phyloP scores from a whole-genome alignment of 2,329 filamentous ascomycete genomes.

The Talaromyces sp. region DNA sequence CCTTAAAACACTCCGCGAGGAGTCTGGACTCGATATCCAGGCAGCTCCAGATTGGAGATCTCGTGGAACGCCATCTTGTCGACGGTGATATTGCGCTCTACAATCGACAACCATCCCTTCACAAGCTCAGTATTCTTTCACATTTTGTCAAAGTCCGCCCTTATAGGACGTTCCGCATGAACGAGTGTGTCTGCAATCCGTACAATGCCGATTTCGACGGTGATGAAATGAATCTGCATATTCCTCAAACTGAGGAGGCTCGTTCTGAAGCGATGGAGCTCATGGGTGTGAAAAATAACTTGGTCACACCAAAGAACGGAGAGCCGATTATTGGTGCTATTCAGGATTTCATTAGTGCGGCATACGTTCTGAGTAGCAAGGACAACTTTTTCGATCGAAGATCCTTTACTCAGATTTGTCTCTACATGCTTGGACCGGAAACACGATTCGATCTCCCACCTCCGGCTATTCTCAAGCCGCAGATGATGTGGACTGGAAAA shows the following conservation, averaged over 20 bases:
- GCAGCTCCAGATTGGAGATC: slow-evolving; percentile 75
- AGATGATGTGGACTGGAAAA: slow-evolving; percentile 92
- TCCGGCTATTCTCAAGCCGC: slow-evolving; percentile 80
- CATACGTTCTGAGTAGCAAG: slow-evolving; percentile 86
- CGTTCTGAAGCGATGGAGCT: slow-evolving; percentile 90
- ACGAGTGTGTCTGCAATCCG: slow-evolving; percentile 96
- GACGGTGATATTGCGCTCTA: slow-evolving; percentile 96
- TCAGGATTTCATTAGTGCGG: slow-evolving; percentile 97
- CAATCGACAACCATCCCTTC: slow-evolving; percentile 94
- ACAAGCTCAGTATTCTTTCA: slow-evolving; percentile 98
- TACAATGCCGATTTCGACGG: slow-evolving; percentile 99
- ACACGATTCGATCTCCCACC: slow-evolving; percentile 80
- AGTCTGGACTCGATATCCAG: slow-evolving; percentile 70
- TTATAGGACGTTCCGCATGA: slow-evolving; percentile 92
- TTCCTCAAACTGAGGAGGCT: slow-evolving; percentile 96
- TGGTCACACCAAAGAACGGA: slow-evolving; percentile 94
- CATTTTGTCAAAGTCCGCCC: slow-evolving; percentile 91
- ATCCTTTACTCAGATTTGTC: slow-evolving; percentile 84
- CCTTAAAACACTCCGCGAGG: slow-evolving; percentile 64
- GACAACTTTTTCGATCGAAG: slow-evolving; percentile 89
- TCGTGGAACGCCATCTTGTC: slow-evolving; percentile 91
- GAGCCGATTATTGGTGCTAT: slow-evolving; percentile 98
- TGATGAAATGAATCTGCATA: slow-evolving; percentile 98
- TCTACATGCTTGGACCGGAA: slow-evolving; percentile 86
- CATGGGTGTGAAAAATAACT: slow-evolving; percentile 97